Percentiles rank a stretch among this genome's conserved stretches.
These are phyloP conservation scores for Stagonosporopsis cucurbitacearum DNA, from an alignment of 2,329 filamentous ascomycete genomes.

Conservation along the genomic window DNA sequence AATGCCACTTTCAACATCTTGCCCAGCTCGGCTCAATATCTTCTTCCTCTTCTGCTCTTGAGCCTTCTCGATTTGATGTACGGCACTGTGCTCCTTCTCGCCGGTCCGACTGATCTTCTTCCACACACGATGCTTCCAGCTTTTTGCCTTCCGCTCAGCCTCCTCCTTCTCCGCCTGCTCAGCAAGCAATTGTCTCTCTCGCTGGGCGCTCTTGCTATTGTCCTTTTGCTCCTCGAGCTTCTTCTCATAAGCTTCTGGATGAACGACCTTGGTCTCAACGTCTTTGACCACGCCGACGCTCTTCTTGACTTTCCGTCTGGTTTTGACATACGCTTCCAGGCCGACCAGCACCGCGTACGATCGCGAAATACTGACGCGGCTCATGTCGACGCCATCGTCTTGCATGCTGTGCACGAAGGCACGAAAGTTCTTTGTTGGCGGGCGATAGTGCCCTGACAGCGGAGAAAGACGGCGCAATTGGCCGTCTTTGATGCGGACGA, in stretches of 20 bases:
- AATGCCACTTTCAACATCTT: slow-evolving; percentile 47
- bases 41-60: slow-evolving; percentile 36
- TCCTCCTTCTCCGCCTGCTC: slow-evolving; percentile 55
- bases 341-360: slow-evolving; percentile 84
- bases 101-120: slow-evolving; percentile 29
- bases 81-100: slow-evolving; percentile 26
- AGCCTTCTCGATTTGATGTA: slow-evolving; percentile 28
- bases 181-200: slow-evolving; percentile 61
- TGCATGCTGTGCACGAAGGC: slow-evolving; percentile 78
- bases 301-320: slow-evolving; percentile 68
- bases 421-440: slow-evolving; percentile 81
- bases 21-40: slow-evolving; percentile 39
- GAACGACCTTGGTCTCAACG: slow-evolving; percentile 65
- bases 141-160: slow-evolving; percentile 46
- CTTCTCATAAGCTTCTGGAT: slow-evolving; percentile 63
- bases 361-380: slow-evolving; percentile 76
- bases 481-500: slow-evolving; percentile 85
- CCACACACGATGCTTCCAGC: slow-evolving; percentile 41
- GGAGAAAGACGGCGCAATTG: slow-evolving; percentile 75
- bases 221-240: slow-evolving; percentile 59
- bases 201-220: slow-evolving; percentile 66
- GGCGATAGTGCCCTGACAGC: slow-evolving; percentile 78
- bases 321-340: slow-evolving; percentile 78
- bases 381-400: slow-evolving; percentile 78
- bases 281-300: slow-evolving; percentile 59